Evolutionary conservation across 2,329 filamentous ascomycete genomes (phyloP), one percentile per base, ranked within the genome.

Genomic region (Scopulariopsis brevicaulis): DNA sequence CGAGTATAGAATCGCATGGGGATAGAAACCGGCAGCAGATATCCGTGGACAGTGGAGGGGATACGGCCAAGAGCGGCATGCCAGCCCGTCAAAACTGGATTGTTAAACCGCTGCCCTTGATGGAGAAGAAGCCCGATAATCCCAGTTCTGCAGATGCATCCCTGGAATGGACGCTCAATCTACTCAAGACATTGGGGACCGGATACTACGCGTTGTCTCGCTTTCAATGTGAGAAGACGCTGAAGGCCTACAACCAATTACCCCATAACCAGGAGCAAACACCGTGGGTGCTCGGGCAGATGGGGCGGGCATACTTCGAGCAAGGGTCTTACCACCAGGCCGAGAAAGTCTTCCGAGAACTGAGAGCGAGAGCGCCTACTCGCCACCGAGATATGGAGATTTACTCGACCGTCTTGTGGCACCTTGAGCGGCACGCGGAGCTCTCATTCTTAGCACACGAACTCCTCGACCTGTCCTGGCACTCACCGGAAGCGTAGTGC

Each of bases 371-470:
- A 63, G 86, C 89, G 14, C 93, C 93, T 1, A 89, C 89, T 1
- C 84, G 90, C 4, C 78, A 95, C 52, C 88, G 96, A 67, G 92
- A 96, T 67, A 96, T 97, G 92, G 94, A 99, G 68, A 86, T 97
- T 40, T 99, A 96, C 72, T 97, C 93, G 15, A 99, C 94, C 0
- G 87, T 96, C n/a, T 79, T 99, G n/a, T 99, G 95, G 94, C 92
- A 96, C 70, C 75, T 96, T 61, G 96, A 96, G 71, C 86, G 89
- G 62, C 93, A 96, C 67, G 89, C 91, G 0, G 90, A 96, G 61
- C 78, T 99, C 24, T 92, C 93, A 0, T 96, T 94, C 71, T 78
- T 99, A 32, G 90, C 93, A 0, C 93, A 97, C 66, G 90, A 95
- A 65, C 78, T 97, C 48, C 82, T 96, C 56, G 93, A 96, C 63